phyloP scores from a whole-genome alignment of 192 early-diverging fungal genomes.

The Linnemannia hyalina region DNA sequence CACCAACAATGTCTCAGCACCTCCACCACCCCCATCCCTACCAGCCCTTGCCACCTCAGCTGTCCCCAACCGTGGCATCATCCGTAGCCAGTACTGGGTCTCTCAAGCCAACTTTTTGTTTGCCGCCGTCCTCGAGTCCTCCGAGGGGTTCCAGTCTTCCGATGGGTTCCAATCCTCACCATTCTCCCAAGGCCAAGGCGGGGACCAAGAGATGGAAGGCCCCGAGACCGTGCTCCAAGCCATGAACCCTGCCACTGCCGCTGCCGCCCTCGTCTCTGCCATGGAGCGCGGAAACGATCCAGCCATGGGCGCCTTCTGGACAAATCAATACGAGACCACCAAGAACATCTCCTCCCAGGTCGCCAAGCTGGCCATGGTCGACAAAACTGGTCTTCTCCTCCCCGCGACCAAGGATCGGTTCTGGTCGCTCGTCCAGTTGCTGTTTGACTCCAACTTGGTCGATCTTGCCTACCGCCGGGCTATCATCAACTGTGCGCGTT shows the following conservation, averaged over 20 bases:
- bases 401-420: conserved; percentile 1
- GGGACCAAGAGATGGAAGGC: not conserved
- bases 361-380: not conserved
- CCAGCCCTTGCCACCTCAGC: not conserved
- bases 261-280: not conserved
- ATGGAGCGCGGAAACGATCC: not conserved
- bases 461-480: conserved; percentile 16
- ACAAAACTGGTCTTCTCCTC: not conserved
- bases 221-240: not conserved
- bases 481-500: conserved; percentile 37
- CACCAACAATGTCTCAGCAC: not conserved
- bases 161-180: not conserved
- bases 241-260: not conserved
- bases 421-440: conserved; percentile 10
- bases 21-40: not conserved
- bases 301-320: not conserved
- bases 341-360: not conserved
- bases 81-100: conserved; percentile 4
- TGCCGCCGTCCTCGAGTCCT: not conserved
- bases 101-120: conserved; percentile 3
- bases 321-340: not conserved
- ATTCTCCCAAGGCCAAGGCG: not conserved
- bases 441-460: conserved; percentile 35
- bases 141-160: not conserved
- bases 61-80: not conserved